Evolutionary conservation across 1,284 basidiomycete species (phyloP), one percentile per base, ranked within the genome.

Genomic region (Puccinia hordei): DNA sequence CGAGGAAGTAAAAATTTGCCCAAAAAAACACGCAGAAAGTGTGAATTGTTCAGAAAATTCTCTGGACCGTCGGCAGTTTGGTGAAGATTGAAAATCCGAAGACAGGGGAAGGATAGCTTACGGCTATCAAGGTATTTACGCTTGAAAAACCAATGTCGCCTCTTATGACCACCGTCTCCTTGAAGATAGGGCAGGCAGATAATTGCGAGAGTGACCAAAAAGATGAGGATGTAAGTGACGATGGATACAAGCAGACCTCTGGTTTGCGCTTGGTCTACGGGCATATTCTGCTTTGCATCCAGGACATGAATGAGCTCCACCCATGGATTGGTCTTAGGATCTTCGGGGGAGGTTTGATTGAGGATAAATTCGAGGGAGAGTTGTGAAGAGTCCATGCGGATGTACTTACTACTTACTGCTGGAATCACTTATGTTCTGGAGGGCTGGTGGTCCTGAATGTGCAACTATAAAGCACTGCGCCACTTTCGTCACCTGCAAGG

Each of bases 161-260:
- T 49, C 24, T 13, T 27, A 33, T 51, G 68, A 69, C 68, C 46
- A 13, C 44, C 68, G 15, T 5, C n/a, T 15, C 44, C 68, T 24
- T 69, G 68, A 46, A 69, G 44, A 33, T 51, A 49, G 27, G 68
- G 68, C 44, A 69, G 44, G 30, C n/a, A 69, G 17, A 69, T 69
- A 22, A 69, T 69, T 2, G 46, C 38, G 27, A 69, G 8, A 51
- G 44, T 51, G 46, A 51, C 68, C n/a, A 51, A 30, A 27, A 51
- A 19, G 30, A 69, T n/a, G 41, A 33, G 8, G 46, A 30, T 33
- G 68, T 69, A 69, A 51, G 68, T 69, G 44, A 33, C 44, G 41
- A 69, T 33, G 19, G 68, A 69, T 15, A 51, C 13, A 5, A 69
- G 27, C 6, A 69, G 15, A 27, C 24, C 46, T 22, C 4, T 13